These are phyloP conservation scores for Fraxinus platypoda DNA, from an alignment of 305 asterid species.

Conservation along the genomic window DNA sequence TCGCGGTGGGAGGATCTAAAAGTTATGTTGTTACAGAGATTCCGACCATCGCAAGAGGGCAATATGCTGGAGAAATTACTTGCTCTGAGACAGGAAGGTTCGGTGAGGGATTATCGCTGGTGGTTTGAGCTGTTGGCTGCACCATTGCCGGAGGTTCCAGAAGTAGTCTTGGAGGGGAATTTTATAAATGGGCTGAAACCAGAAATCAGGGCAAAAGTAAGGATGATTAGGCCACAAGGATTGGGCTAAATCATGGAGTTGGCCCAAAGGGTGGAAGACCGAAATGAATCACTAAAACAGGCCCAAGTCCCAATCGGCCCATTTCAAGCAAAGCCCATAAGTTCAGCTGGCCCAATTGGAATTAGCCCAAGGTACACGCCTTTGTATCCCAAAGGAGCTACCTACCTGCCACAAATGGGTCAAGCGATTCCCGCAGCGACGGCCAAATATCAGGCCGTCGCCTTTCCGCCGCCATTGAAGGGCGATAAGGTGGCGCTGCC, in stretches of 20 bases:
- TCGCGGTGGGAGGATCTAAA: background rate
- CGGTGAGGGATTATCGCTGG: background rate
- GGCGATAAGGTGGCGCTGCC: no score
- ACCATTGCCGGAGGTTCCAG: background rate
- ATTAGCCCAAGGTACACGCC: no score
- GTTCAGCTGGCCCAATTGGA: accelerated
- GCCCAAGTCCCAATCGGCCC: background rate
- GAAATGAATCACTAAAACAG: background rate
- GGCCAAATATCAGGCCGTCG: accelerated
- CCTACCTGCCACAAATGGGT: no score
- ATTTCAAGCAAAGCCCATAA: background rate
- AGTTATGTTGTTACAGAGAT: background rate
- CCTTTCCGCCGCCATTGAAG: background rate
- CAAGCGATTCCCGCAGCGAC: accelerated
- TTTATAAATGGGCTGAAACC: background rate
- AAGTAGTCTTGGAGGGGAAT: background rate
- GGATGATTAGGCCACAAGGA: background rate
- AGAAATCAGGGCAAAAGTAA: background rate
- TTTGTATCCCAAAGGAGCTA: no score
- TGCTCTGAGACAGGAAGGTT: no score
- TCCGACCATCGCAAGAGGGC: background rate
- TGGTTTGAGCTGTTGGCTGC: background rate
- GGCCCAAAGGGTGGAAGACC: background rate
- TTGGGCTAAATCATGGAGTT: background rate
- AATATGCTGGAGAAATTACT: background rate